Conservation (phyloP, 129 eudicot genomes). For the Ambrosia artemisiifolia region DNA sequence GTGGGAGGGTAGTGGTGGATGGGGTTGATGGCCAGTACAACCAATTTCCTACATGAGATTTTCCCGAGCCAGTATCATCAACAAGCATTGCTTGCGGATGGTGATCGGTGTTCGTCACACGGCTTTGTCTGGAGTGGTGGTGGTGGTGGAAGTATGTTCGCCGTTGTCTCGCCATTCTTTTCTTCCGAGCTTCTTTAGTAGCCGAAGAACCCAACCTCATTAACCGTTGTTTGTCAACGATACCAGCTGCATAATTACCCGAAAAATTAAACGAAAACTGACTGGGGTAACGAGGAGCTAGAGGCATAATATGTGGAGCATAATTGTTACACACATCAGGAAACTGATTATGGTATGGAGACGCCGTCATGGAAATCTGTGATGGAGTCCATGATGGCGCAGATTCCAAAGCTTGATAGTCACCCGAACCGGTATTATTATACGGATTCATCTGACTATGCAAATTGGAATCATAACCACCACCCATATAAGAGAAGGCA, state of each 20-base stretch:
- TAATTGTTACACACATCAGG: slow-evolving; percentile 34
- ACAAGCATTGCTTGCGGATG: slow-evolving; percentile 18
- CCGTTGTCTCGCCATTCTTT: slow-evolving; percentile 88
- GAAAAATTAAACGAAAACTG: slow-evolving; percentile 37
- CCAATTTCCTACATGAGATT: slow-evolving; percentile 48
- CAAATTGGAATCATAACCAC: slow-evolving; percentile 8
- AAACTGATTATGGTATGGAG: slow-evolving; percentile 41
- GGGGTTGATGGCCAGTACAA: slow-evolving; percentile 55
- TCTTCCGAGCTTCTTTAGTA: slow-evolving; percentile 90
- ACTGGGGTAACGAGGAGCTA: slow-evolving; percentile 18
- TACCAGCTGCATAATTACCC: slow-evolving; percentile 31
- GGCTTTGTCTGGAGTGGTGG: slow-evolving; percentile 43
- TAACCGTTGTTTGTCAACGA: slow-evolving; percentile 41
- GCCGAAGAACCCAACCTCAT: slow-evolving; percentile 69
- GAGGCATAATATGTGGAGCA: slow-evolving; percentile 26
- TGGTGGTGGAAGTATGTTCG: slow-evolving; percentile 50
- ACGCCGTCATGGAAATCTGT: slow-evolving; percentile 41
- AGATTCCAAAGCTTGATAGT: slow-evolving; percentile 46
- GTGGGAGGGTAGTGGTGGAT: slow-evolving; percentile 20
- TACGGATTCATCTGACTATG: slow-evolving; percentile 27
- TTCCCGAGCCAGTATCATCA: slow-evolving; percentile 33
- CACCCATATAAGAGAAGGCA: slow-evolving; percentile 26
- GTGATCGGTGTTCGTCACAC: slow-evolving; percentile 24
- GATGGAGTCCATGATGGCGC: slow-evolving; percentile 50
- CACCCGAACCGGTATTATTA: slow-evolving; percentile 11